These are phyloP conservation scores for Aspergillus pseudoviridinutans DNA, from an alignment of 2,329 filamentous ascomycete species.

Conservation along the genomic window DNA sequence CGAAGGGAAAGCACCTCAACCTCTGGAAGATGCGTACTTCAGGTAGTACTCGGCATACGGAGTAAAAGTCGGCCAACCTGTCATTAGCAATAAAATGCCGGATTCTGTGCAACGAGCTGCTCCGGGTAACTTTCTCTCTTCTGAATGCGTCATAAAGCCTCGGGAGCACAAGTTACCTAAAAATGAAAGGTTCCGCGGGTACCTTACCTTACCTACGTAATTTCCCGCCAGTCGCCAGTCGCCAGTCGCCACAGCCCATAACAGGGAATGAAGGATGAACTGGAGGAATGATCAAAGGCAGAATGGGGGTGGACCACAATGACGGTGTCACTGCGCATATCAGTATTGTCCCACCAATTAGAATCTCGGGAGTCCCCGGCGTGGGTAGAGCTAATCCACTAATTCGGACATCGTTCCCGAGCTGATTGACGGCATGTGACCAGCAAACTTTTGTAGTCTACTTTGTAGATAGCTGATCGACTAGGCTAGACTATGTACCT, in stretches of 20 bases:
- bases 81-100: background rate
- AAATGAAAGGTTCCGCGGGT: background rate
- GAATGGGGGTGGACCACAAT: constrained; percentile 21
- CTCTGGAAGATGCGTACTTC: background rate
- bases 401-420: constrained; percentile 19
- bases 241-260: background rate
- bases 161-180: background rate
- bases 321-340: constrained; percentile 19
- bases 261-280: constrained; percentile 5
- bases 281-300: constrained; percentile 19
- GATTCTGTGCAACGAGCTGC: background rate
- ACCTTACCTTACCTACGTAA: background rate
- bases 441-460: constrained; percentile 20
- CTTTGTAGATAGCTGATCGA: background rate
- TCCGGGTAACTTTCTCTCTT: background rate
- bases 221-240: no score
- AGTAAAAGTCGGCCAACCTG: background rate
- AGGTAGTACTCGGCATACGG: background rate
- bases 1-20: background rate
- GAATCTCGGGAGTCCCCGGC: constrained; percentile 16
- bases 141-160: background rate
- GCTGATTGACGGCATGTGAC: constrained; percentile 27
- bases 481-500: background rate
- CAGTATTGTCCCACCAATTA: constrained; percentile 29
- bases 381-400: constrained; percentile 10